Evolutionary conservation across 768 basidiomycete species (phyloP), one percentile per base, ranked within the genome.

Genomic region (Leccinellum albellum): DNA sequence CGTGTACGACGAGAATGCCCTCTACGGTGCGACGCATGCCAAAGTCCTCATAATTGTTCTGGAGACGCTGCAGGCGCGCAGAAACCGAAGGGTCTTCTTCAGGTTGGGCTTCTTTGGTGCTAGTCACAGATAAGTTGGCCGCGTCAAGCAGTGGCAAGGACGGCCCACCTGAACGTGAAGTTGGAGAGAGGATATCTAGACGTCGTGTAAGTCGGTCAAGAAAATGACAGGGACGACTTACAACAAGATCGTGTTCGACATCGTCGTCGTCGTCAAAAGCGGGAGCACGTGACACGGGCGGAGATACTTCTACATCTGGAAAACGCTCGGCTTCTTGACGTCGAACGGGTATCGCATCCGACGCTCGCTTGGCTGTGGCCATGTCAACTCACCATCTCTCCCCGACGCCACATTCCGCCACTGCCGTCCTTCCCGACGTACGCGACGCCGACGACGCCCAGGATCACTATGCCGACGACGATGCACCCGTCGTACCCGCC

Each of bases 71-170:
- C 7, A 99, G 79, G 48, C 97, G 89, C 3, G 95, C 93, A 2
- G 93, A 88, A 2, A 99, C 97, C 2, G 93, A 95, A 0, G 94
- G 91, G 66, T 98, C 97, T 72, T 99, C 97, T 67, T 98, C 94
- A 7, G 94, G 92, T 69, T 98, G 97, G 0, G 94, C 87, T 68
- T 97, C 95, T 71, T 98, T 97, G 45, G 93, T 94, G 70, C 94
- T 96, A 61, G 23, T 12, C 5, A 50, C 31, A 51, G 46, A n/a
- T 64, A 46, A 66, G 58, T 53, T 21, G 26, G 14, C 33, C 33
- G 37, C 42, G 60, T 58, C 53, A 44, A 24, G 33, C 46, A 50
- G 44, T 37, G 26, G 5, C 32, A 24, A 50, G 17, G 42, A 52
- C 50, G 52, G 40, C 65, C 45, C 55, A 88, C 91, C 89, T 93